Base-by-base conservation (phyloP, 2,329 filamentous ascomycete species). In the Ceratocystis ficicola region DNA sequence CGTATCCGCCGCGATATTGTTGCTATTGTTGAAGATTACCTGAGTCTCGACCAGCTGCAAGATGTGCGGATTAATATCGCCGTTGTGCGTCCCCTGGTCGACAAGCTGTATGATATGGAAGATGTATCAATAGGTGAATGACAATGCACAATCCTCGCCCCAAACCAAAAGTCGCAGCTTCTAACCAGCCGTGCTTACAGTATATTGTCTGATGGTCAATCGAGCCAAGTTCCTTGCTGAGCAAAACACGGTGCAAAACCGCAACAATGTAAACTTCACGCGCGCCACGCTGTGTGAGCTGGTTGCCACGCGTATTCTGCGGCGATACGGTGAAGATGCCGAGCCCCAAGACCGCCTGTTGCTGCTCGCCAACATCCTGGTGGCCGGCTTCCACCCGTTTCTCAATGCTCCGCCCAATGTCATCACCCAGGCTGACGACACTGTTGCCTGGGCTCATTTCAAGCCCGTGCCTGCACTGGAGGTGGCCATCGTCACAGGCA, bases 121-220 rank as follows among this genome's bases (percentile, higher is more conserved):
- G 90, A 94, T 76, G 86, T 92, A 48, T 93, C 89, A 1, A 85
- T 92, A 32, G 36, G 63, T 65, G 55, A 44, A 7, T 12, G 15
- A 41, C 10, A 41, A 41, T 41, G 36, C 36, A 41, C 36, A 41
- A 12, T 41, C 3, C 36, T 5, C 36, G 36, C 10, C 3, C 36
- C 36, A 41, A 41, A 12, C 10, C 36, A 12, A 41, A 41, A 41
- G 36, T 15, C 10, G 10, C 36, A 12, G 36, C 20, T 65, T 6
- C n/a, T 44, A 57, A 65, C 50, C 28, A 22, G n/a, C 12, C 20
- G 7, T 44, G 61, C 20, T 17, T n/a, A 41, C 30, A 59, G 88
- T 94, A 10, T 94, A 93, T 74, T 93, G 89, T 73, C 77, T 95
- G 68, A 81, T 95, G 25, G 89, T 94, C 69, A 94, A 95, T 71